Evolutionary conservation across 441 rosid genomes (phyloP), one percentile per base, ranked within the genome.

Genomic region (Gossypium trilobum): DNA sequence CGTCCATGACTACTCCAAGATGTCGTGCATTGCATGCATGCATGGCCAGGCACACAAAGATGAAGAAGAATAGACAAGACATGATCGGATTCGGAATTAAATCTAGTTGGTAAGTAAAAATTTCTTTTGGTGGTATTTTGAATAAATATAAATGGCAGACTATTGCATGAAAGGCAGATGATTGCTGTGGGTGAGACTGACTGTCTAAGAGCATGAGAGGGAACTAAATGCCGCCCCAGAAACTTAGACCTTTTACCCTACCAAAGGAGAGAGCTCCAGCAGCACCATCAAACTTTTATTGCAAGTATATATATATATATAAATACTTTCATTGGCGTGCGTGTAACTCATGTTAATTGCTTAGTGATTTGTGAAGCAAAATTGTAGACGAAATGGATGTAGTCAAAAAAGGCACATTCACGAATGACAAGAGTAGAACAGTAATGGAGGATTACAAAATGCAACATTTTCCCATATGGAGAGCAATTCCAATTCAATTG

Each of bases 11-110:
- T 3, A 23, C 52, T 16, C 75, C 70, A 10, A 79, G 70, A 74
- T 25, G 81, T 10, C 87, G 84, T 82, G 85, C 91, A 59, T 55
- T 27, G 46, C 80, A 81, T 68, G 79, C 76, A 79, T 80, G 85
- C 80, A 79, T 69, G 75, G 78, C 72, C 36, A 78, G 57, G 65
- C 74, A 77, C n/a, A 74, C 16, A 13, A 57, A 71, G 54, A 74
- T 72, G 63, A 84, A 44, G 58, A 80, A 17, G 60, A 79, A 55
- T 71, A 79, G 67, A 36, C 74, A 68, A 17, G 83, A 65, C 82
- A 78, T 75, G 31, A 54, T 48, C 71, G 33, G 39, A 59, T 55
- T 55, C 11, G 60, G 29, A 39, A 66, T 9, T 55, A 55, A 55
- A 55, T 8, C 27, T 10, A 55, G 27, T 8, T 55, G 29, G 13